These are phyloP conservation scores for Mycothermus thermophilus DNA, from an alignment of 495 filamentous ascomycete species.

Conservation along the genomic window DNA sequence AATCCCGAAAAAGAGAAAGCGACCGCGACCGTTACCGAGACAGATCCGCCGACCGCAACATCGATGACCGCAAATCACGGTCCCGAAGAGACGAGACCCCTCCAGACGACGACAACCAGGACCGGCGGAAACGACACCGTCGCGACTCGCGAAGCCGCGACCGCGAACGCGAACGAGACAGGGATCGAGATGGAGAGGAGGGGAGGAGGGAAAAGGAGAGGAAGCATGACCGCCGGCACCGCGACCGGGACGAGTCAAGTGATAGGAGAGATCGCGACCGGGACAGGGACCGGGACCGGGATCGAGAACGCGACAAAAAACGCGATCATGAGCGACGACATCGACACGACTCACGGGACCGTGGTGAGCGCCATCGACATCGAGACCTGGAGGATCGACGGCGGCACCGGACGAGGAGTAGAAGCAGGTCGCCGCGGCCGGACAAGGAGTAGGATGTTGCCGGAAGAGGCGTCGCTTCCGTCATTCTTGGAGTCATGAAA, in stretches of 20 bases:
- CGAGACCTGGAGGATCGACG: conserved; percentile 1
- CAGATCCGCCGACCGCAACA: conserved; percentile 4
- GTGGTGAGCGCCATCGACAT: background rate
- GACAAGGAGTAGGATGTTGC: background rate
- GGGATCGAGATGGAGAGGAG: conserved; percentile 13
- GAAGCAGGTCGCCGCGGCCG: conserved; percentile 17
- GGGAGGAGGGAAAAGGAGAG: conserved; percentile 13
- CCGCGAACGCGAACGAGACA: conserved; percentile 8
- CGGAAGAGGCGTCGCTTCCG: too few relatives aligned
- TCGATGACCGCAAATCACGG: conserved; percentile 4
- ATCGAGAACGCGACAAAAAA: too few relatives aligned
- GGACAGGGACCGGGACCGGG: too few relatives aligned
- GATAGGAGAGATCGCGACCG: conserved; percentile 1
- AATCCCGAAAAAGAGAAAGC: too few relatives aligned
- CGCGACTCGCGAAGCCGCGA: conserved; percentile 17
- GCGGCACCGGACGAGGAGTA: conserved; percentile 8
- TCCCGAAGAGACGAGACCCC: conserved; percentile 11
- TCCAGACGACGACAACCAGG: conserved; percentile 8
- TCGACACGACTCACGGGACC: background rate
- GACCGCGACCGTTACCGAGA: conserved; percentile 4
- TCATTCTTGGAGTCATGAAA: too few relatives aligned
- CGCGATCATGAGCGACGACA: conserved; percentile 1
- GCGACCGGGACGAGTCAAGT: background rate
- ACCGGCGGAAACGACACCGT: conserved; percentile 15
- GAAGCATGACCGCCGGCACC: conserved; percentile 10